phyloP scores from a whole-genome alignment of 2,329 filamentous ascomycete genomes.

The Lanzia echinophila region DNA sequence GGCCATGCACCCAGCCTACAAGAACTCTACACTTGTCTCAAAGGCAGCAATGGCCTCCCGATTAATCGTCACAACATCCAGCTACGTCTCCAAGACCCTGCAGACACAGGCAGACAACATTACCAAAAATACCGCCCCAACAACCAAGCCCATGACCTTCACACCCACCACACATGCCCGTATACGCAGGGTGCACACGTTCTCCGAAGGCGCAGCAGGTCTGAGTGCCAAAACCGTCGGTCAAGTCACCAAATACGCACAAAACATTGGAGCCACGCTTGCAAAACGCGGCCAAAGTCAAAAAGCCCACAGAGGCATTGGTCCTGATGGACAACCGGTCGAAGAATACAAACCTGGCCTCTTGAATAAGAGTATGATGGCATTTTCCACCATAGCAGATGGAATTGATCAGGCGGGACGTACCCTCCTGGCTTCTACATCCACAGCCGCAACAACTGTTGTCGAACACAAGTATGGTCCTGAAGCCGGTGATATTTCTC shows the following conservation, averaged over 20 bases:
- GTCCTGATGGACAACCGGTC: slow-evolving; percentile 58
- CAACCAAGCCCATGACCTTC: slow-evolving; percentile 78
- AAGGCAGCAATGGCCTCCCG: slow-evolving; percentile 84
- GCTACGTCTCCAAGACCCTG: slow-evolving; percentile 70
- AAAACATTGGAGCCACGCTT: slow-evolving; percentile 78
- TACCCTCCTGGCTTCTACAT: slow-evolving; percentile 66
- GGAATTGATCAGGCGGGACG: slow-evolving; percentile 84
- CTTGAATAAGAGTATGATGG: slow-evolving; percentile 93
- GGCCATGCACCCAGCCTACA: slow-evolving; percentile 84
- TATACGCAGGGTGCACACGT: slow-evolving; percentile 82
- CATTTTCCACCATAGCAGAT: slow-evolving; percentile 89
- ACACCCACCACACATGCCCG: slow-evolving; percentile 75
- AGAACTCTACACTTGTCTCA: slow-evolving; percentile 77
- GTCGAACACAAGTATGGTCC: slow-evolving; percentile 84
- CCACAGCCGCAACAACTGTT: slow-evolving; percentile 74
- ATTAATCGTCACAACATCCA: slow-evolving; percentile 82
- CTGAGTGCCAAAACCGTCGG: slow-evolving; percentile 83
- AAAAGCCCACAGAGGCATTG: slow-evolving; percentile 53
- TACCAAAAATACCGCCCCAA: slow-evolving; percentile 71
- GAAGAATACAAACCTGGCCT: slow-evolving; percentile 78
- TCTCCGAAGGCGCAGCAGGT: slow-evolving; percentile 71
- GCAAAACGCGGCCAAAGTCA: slow-evolving; percentile 53
- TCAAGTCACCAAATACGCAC: slow-evolving; percentile 73
- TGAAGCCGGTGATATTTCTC: slow-evolving; percentile 75
- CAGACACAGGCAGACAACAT: slow-evolving; percentile 73